phyloP scores from a whole-genome alignment of 1,139 yeast species.

The Diutina pseudorugosa region DNA sequence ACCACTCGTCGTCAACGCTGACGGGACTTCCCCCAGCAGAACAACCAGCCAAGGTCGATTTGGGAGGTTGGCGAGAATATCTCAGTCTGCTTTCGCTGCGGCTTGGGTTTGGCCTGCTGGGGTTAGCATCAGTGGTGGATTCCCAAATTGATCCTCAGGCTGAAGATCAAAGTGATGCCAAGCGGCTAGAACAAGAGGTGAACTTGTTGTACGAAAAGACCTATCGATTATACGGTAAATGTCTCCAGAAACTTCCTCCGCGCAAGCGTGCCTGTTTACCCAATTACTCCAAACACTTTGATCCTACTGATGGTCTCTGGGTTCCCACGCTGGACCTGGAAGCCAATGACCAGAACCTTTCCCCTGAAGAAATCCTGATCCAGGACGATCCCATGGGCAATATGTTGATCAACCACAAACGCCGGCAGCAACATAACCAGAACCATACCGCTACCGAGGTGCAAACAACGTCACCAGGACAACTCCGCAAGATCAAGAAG shows the following conservation, averaged over 20 bases:
- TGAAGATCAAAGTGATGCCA: not conserved
- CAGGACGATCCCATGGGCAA: constrained; percentile 36
- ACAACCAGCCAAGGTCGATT: constrained; percentile 12
- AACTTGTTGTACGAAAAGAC: constrained; percentile 26
- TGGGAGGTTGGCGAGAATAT: constrained; percentile 27
- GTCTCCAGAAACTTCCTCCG: constrained; percentile 25
- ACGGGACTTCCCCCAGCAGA: constrained; percentile 7
- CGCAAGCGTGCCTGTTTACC: constrained; percentile 34
- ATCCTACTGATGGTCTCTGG: constrained; percentile 1
- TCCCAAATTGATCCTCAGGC: not conserved
- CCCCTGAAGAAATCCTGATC: constrained; percentile 23
- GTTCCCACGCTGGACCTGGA: constrained; percentile 11
- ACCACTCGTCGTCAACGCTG: constrained; percentile 9
- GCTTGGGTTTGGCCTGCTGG: constrained; percentile 25
- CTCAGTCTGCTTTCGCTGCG: constrained; percentile 24
- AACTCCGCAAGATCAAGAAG: constrained; percentile 27
- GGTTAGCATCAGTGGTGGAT: not conserved
- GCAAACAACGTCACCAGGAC: constrained; percentile 12
- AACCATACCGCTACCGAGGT: constrained; percentile 5
- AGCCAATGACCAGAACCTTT: constrained; percentile 13
- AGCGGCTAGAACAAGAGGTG: constrained; percentile 22
- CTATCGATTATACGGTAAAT: constrained; percentile 28
- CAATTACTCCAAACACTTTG: constrained; percentile 17
- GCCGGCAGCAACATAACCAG: constrained; percentile 6
- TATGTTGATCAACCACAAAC: constrained; percentile 23